A percentile compares a stretch with the other conserved stretches of the same genome.
Evolutionary conservation across 352 stramenopile genomes (phyloP).

Genomic region (Phytophthora chlamydospora): DNA sequence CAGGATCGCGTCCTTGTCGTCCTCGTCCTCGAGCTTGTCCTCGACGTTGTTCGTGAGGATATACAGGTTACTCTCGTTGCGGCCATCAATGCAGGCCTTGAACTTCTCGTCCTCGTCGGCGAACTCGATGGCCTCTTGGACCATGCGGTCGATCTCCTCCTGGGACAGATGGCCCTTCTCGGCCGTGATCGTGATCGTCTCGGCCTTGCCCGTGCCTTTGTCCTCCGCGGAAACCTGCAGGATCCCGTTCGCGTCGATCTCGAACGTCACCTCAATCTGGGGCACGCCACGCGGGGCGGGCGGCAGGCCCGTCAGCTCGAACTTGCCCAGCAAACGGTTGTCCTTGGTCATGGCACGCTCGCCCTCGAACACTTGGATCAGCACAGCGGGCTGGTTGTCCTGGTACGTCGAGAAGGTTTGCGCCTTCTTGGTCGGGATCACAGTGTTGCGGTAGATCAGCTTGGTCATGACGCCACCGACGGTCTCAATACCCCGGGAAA

Average conservation of each 20-base stretch:
- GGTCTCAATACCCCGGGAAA: slow-evolving; percentile 99
- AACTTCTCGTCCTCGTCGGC: slow-evolving; percentile 98
- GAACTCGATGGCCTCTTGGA: slow-evolving; percentile 97
- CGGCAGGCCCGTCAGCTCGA: slow-evolving; percentile 98
- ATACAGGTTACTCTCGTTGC: slow-evolving; percentile 98
- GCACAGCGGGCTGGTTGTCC: slow-evolving; percentile 96
- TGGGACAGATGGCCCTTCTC: slow-evolving; percentile 98
- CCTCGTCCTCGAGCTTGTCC: slow-evolving; percentile 94
- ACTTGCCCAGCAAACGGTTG: slow-evolving; percentile 99
- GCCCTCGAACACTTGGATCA: slow-evolving; percentile 97
- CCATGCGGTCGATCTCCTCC: slow-evolving; percentile 99
- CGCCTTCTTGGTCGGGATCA: slow-evolving; percentile 98
- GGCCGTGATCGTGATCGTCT: slow-evolving; percentile 99
- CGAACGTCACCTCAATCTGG: slow-evolving; percentile 99
- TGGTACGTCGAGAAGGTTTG: slow-evolving; percentile 99
- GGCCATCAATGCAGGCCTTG: slow-evolving; percentile 96
- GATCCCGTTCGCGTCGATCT: slow-evolving; percentile 99
- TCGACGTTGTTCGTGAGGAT: slow-evolving; percentile 95
- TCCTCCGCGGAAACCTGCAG: slow-evolving; percentile 98
- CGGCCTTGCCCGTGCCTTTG: slow-evolving; percentile 98
- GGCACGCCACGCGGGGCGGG: slow-evolving; percentile 97
- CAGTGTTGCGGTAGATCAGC: slow-evolving; percentile 98
- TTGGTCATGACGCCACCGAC: slow-evolving; percentile 99
- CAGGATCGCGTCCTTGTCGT: slow-evolving; percentile 91
- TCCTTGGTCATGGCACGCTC: slow-evolving; percentile 99